Evolutionary conservation across 202 grass and related monocot species (phyloP).

Genomic region (Panicum hallii): DNA sequence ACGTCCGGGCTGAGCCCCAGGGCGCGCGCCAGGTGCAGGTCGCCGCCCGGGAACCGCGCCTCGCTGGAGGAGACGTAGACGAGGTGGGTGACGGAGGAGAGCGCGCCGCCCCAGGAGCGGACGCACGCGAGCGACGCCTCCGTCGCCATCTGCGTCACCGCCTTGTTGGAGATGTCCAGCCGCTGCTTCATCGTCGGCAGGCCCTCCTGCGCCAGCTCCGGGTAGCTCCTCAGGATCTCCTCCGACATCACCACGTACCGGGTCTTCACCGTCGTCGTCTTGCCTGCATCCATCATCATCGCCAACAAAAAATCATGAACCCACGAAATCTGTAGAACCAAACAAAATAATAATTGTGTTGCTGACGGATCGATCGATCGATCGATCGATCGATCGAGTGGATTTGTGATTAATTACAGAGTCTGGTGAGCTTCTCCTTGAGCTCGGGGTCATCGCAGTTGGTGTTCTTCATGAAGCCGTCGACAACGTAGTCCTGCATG

Average conservation of each 20-base stretch:
- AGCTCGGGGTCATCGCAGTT: constrained; percentile 83
- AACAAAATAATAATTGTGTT: no score
- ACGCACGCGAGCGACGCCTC: constrained; percentile 65
- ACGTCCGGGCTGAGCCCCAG: constrained; percentile 73
- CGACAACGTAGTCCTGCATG: constrained; percentile 87
- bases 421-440: constrained; percentile 76
- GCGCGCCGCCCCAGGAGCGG: constrained; percentile 58
- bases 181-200: constrained; percentile 77
- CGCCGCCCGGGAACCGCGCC: constrained; percentile 73
- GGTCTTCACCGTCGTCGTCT: constrained; percentile 85
- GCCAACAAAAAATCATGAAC: no score
- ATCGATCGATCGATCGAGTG: not conserved
- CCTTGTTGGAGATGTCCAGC: constrained; percentile 84
- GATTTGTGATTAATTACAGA: constrained; percentile 52
- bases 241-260: constrained; percentile 91
- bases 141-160: constrained; percentile 82
- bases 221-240: constrained; percentile 74
- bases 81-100: constrained; percentile 70
- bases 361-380: not conserved
- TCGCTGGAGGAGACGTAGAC: constrained; percentile 95
- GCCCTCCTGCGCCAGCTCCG: constrained; percentile 74
- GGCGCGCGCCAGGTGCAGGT: constrained; percentile 78
- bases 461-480: constrained; percentile 90
- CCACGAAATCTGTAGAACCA: not conserved
- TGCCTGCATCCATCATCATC: constrained; percentile 46